These are phyloP conservation scores for Xerocomellus dryophilus DNA, from an alignment of 768 basidiomycete species.

Conservation along the genomic window DNA sequence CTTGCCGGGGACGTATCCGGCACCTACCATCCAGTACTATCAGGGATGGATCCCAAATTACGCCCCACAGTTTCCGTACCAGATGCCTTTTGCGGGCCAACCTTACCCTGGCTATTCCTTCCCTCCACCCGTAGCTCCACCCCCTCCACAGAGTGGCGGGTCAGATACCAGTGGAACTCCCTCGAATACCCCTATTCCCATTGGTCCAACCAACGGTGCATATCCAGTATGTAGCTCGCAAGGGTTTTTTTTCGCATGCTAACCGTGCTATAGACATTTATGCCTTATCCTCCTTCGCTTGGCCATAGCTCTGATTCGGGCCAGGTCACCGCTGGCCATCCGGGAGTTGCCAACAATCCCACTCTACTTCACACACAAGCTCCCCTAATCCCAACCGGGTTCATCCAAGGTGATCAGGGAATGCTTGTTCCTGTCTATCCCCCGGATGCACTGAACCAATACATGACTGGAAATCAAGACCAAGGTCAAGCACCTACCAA, in stretches of 20 bases:
- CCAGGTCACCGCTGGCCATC: conserved; percentile 11
- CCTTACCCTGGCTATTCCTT: conserved; percentile 47
- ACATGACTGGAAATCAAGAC: conserved; percentile 50
- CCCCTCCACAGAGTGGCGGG: conserved; percentile 33
- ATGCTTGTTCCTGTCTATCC: conserved; percentile 69
- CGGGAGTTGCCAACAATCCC: conserved; percentile 15
- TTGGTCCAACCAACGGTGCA: conserved; percentile 39
- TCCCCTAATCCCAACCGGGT: conserved; percentile 62
- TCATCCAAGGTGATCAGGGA: conserved; percentile 70
- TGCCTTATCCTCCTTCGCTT: conserved; percentile 46
- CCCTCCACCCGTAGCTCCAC: conserved; percentile 19
- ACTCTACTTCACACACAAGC: conserved; percentile 38
- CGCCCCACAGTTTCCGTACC: conserved; percentile 49
- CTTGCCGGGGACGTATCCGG: conserved; percentile 34
- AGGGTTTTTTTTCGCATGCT: conserved; percentile 3
- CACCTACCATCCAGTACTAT: conserved; percentile 46
- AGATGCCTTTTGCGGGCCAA: conserved; percentile 45
- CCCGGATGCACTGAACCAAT: conserved; percentile 66
- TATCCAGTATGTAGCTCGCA: conserved; percentile 44
- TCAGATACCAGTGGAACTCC: conserved; percentile 39
- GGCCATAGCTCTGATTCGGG: conserved; percentile 31
- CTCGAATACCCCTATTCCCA: conserved; percentile 29
- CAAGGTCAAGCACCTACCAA: conserved; percentile 16
- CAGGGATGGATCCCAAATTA: conserved; percentile 55
- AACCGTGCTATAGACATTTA: conserved; percentile 39